phyloP scores from a whole-genome alignment of 805 yeast genomes.

The Dipodascopsis tothii region DNA sequence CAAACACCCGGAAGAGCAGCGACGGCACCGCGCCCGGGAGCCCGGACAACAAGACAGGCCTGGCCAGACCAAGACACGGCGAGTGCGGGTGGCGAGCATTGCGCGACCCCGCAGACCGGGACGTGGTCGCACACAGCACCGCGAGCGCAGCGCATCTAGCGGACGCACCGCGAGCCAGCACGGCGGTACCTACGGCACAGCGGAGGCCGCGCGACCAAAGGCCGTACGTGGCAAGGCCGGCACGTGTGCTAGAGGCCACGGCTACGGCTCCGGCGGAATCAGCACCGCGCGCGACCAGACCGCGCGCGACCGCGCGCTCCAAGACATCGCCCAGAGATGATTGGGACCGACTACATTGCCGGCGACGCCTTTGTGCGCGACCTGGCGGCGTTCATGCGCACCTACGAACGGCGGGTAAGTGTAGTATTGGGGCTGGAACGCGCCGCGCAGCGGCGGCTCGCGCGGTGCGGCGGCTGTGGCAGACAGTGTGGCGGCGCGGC shows the following conservation, averaged over 20 bases:
- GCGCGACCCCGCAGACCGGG: too few species aligned
- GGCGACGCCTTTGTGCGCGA: slow-evolving; percentile 27
- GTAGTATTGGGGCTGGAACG: background rate
- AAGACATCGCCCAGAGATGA: too few species aligned
- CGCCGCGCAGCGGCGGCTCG: background rate
- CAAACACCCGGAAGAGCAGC: too few species aligned
- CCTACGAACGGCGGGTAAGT: slow-evolving; percentile 28
- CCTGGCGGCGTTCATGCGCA: slow-evolving; percentile 26
- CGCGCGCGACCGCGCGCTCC: background rate
- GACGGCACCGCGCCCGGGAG: too few species aligned
- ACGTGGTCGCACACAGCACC: too few species aligned
- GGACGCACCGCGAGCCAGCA: background rate
- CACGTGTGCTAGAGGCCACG: background rate
- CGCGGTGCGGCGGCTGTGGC: background rate
- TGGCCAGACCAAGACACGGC: too few species aligned
- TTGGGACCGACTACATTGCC: slow-evolving; percentile 18
- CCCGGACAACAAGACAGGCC: too few species aligned
- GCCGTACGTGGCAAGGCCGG: too few species aligned
- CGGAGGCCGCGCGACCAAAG: too few species aligned
- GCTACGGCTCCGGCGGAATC: background rate
- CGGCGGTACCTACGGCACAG: too few species aligned
- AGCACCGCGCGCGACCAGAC: background rate
- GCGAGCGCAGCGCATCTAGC: too few species aligned
- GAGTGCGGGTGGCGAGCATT: too few species aligned
- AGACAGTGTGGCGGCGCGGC: background rate